phyloP scores from a whole-genome alignment of 495 filamentous ascomycete genomes.

The Ascodesmis nigricans region DNA sequence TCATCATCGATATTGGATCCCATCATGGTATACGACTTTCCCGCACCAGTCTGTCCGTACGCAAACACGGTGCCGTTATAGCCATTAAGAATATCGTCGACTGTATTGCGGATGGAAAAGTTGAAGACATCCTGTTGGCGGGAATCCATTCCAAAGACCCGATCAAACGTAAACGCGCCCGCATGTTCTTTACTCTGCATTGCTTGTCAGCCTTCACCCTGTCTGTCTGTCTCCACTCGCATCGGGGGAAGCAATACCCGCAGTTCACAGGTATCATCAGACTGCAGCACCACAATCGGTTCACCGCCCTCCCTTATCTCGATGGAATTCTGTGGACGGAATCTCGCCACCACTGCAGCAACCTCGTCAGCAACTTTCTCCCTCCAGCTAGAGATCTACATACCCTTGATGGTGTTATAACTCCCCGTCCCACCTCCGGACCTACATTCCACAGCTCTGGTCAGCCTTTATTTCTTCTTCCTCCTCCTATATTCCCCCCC shows the following conservation, averaged over 20 bases:
- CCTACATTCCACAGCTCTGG: no score
- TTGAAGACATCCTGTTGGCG: conserved; percentile 82
- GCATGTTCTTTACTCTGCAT: conserved; percentile 60
- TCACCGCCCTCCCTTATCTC: conserved; percentile 77
- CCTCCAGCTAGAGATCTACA: no score
- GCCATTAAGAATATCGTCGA: conserved; percentile 93
- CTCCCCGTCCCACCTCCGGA: conserved; percentile 26
- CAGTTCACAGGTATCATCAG: conserved; percentile 70
- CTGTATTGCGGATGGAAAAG: conserved; percentile 85
- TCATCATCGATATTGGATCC: conserved; percentile 88
- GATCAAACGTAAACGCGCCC: conserved; percentile 87
- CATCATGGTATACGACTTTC: conserved; percentile 99
- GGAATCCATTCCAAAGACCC: conserved; percentile 82
- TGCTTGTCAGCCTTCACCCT: background rate
- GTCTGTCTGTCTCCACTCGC: background rate
- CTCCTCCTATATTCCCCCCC: no score
- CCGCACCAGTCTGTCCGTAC: conserved; percentile 94
- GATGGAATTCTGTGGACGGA: conserved; percentile 86
- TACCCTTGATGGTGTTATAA: conserved; percentile 56
- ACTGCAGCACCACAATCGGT: conserved; percentile 71
- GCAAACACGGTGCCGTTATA: conserved; percentile 99
- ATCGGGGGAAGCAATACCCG: conserved; percentile 36
- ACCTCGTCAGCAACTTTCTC: background rate
- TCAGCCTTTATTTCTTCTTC: no score
- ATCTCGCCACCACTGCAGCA: conserved; percentile 65